Conservation (phyloP, 2,329 filamentous ascomycete species). For the Talaromyces albobiverticillius region DNA sequence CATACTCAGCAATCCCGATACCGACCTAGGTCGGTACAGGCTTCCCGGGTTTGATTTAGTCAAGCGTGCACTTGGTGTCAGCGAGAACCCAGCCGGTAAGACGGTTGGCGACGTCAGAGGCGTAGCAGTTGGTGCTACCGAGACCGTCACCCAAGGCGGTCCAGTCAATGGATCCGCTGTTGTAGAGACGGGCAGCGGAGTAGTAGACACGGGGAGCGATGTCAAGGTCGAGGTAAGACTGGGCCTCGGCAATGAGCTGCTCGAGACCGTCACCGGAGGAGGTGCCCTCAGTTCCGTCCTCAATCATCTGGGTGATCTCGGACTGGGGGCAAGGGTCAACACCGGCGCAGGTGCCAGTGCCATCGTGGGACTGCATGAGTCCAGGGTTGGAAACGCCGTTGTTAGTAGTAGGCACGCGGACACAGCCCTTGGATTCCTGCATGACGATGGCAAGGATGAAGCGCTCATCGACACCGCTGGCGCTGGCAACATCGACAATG, state of each 20-base stretch:
- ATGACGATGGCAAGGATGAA: slow-evolving; percentile 40
- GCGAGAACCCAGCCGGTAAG: neutral
- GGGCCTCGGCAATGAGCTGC: slow-evolving; percentile 10
- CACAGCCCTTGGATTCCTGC: slow-evolving; percentile 40
- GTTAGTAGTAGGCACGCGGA: slow-evolving; percentile 36
- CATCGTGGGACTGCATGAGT: slow-evolving; percentile 33
- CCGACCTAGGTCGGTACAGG: neutral
- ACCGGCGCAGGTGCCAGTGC: neutral
- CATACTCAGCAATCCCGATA: neutral
- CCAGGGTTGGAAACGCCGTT: slow-evolving; percentile 39
- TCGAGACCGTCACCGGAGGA: slow-evolving; percentile 1
- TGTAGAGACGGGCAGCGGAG: slow-evolving; percentile 20
- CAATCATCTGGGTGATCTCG: slow-evolving; percentile 19
- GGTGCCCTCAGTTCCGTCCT: slow-evolving; percentile 17
- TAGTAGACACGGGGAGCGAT: slow-evolving; percentile 17
- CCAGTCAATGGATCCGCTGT: slow-evolving; percentile 16
- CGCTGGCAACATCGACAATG: slow-evolving; percentile 9
- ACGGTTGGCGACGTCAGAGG: slow-evolving; percentile 11
- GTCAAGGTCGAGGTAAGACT: slow-evolving; percentile 9
- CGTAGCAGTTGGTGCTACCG: slow-evolving; percentile 3
- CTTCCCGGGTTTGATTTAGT: neutral
- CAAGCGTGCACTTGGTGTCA: too few relatives aligned
- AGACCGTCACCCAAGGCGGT: slow-evolving; percentile 15
- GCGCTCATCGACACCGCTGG: slow-evolving; percentile 13
- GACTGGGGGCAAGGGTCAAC: slow-evolving; percentile 14